phyloP scores from a whole-genome alignment of 163 green algal genomes.

The Chlorella variabilis region DNA sequence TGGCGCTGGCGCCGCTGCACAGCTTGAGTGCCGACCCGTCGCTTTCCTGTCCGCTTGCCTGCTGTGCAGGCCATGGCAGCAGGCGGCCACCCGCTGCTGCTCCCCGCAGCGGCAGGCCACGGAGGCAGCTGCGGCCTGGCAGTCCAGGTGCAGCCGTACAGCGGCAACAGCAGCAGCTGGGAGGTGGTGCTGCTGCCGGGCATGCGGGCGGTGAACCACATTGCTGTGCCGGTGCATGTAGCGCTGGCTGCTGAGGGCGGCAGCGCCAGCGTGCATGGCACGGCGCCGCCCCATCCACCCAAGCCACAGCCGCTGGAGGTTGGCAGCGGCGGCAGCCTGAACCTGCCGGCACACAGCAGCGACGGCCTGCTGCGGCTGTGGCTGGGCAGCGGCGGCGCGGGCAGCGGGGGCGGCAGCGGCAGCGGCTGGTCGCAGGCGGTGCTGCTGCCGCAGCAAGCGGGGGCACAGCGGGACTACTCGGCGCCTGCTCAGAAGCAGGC shows the following conservation, averaged over 20 bases:
- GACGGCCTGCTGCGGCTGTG: conserved; percentile 32
- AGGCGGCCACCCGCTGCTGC: background rate
- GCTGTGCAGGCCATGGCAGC: conserved; percentile 28
- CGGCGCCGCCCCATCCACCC: too few relatives aligned
- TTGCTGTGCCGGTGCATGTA: background rate
- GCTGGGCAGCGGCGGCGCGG: conserved; percentile 30
- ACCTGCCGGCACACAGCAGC: background rate
- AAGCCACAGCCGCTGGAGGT: background rate
- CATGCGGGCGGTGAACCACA: conserved; percentile 7
- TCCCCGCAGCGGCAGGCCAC: background rate
- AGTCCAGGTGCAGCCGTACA: background rate
- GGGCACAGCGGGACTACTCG: background rate
- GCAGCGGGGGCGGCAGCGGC: background rate
- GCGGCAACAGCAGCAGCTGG: conserved; percentile 1
- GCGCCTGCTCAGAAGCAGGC: background rate
- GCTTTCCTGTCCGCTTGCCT: too few relatives aligned
- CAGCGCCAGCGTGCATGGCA: background rate
- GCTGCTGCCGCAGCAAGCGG: background rate
- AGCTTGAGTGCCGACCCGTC: too few relatives aligned
- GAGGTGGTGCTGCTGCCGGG: conserved; percentile 20
- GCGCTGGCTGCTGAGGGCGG: background rate
- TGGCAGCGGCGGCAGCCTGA: background rate
- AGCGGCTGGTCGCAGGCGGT: conserved; percentile 50
- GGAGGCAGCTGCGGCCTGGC: conserved; percentile 12
- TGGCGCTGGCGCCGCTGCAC: too few relatives aligned